These are phyloP conservation scores for Macrophomina pseudophaseolina DNA, from an alignment of 2,329 filamentous ascomycete genomes.

Conservation along the genomic window DNA sequence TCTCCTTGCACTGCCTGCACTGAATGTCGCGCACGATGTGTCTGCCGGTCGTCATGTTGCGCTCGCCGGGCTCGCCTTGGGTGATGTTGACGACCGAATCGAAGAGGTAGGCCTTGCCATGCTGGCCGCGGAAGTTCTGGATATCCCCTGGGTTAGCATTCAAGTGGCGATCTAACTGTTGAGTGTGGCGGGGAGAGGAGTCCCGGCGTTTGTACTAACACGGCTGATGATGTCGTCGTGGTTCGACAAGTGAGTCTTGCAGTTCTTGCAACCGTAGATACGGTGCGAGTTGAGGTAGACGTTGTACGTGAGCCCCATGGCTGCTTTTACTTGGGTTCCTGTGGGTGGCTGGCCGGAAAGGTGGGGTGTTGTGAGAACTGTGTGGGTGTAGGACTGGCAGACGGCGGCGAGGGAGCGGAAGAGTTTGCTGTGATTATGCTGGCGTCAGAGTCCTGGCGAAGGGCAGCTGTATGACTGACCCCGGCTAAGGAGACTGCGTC, in stretches of 20 bases:
- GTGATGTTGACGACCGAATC: constrained; percentile 91
- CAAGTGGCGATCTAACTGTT: background rate
- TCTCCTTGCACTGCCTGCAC: constrained; percentile 89
- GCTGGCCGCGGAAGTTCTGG: constrained; percentile 97
- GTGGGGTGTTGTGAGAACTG: background rate
- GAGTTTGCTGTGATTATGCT: constrained; percentile 3
- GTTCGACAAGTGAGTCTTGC: constrained; percentile 94
- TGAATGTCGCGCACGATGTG: constrained; percentile 93
- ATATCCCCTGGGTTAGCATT: constrained; percentile 5
- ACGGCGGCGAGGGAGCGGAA: background rate
- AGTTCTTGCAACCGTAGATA: constrained; percentile 89
- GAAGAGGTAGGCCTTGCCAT: constrained; percentile 98
- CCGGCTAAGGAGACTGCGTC: constrained; percentile 20
- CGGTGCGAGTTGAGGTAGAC: constrained; percentile 84
- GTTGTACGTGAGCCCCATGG: constrained; percentile 90
- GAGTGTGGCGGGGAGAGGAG: background rate
- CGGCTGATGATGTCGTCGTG: constrained; percentile 95
- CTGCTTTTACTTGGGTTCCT: background rate
- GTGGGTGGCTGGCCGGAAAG: background rate
- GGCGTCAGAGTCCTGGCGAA: constrained; percentile 2
- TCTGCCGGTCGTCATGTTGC: constrained; percentile 96
- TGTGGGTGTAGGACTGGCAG: background rate
- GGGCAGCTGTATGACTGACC: constrained; percentile 15
- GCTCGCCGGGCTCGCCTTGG: constrained; percentile 82
- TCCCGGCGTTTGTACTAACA: constrained; percentile 58